phyloP scores from a whole-genome alignment of 257 asterid species.

The Solanum okadae region DNA sequence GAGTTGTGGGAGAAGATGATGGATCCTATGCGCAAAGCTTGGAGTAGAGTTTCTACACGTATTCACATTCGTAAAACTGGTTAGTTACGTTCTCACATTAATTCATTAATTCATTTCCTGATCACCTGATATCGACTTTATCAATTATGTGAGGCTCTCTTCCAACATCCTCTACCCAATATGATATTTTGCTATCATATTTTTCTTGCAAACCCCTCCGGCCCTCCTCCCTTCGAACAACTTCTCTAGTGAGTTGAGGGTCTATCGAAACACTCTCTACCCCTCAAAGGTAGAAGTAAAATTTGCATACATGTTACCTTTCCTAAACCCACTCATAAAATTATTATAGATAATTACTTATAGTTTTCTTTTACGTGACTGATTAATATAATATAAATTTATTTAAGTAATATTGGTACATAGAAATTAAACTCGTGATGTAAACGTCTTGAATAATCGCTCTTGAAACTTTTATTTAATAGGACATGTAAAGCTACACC shows the following conservation, averaged over 20 bases:
- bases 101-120: not conserved
- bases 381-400: not conserved
- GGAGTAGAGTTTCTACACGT: constrained; percentile 35
- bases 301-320: not conserved
- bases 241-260: not conserved
- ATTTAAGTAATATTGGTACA: not conserved
- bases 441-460: not conserved
- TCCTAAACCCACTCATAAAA: no score
- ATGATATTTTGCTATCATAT: not conserved
- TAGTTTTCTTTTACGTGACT: not conserved
- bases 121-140: not conserved
- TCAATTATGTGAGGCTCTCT: not conserved
- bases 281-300: not conserved
- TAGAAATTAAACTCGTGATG: not conserved
- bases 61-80: constrained; percentile 37
- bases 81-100: not conserved
- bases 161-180: not conserved
- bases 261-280: not conserved
- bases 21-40: constrained; percentile 38
- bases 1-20: constrained; percentile 37
- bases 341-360: not conserved
- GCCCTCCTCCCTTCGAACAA: not conserved
- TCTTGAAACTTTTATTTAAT: not conserved
- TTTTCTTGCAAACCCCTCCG: no score
- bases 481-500: constrained; percentile 32